Conservation (phyloP, 2,329 filamentous ascomycete species). For the Cytospora schulzeri region DNA sequence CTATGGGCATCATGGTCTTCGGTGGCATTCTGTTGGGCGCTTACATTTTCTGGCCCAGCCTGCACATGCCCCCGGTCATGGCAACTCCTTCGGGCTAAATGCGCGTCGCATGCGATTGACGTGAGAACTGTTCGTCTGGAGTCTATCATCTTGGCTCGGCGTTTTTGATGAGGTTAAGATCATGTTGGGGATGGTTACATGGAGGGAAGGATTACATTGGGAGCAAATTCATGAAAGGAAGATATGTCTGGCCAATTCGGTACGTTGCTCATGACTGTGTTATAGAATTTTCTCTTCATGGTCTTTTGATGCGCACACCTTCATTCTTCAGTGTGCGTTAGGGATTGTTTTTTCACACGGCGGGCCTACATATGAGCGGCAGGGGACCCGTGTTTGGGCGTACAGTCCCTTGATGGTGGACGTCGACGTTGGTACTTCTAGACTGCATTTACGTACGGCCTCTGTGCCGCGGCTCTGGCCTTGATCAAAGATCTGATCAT, state of each 20-base stretch:
- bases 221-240: conserved; percentile 6
- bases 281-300: conserved; percentile 19
- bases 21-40: conserved; percentile 21
- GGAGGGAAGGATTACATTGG: conserved; percentile 3
- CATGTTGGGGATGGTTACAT: background rate
- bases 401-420: background rate
- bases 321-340: background rate
- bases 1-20: conserved; percentile 22
- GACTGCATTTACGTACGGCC: conserved; percentile 15
- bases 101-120: background rate
- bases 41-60: conserved; percentile 27
- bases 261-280: conserved; percentile 21
- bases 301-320: conserved; percentile 3
- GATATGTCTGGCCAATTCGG: too few relatives aligned
- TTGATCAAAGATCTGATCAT: background rate
- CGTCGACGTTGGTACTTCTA: conserved; percentile 8
- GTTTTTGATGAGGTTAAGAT: conserved; percentile 15
- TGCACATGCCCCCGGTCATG: conserved; percentile 23
- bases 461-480: background rate
- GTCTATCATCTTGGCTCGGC: conserved; percentile 13
- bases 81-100: conserved; percentile 22
- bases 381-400: background rate
- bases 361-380: background rate
- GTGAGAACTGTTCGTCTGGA: background rate
- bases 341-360: background rate